Percentiles rank a stretch among this genome's conserved stretches.
These are phyloP conservation scores for Ogataea thermomethanolica DNA, from an alignment of 805 yeast genomes.

Conservation along the genomic window DNA sequence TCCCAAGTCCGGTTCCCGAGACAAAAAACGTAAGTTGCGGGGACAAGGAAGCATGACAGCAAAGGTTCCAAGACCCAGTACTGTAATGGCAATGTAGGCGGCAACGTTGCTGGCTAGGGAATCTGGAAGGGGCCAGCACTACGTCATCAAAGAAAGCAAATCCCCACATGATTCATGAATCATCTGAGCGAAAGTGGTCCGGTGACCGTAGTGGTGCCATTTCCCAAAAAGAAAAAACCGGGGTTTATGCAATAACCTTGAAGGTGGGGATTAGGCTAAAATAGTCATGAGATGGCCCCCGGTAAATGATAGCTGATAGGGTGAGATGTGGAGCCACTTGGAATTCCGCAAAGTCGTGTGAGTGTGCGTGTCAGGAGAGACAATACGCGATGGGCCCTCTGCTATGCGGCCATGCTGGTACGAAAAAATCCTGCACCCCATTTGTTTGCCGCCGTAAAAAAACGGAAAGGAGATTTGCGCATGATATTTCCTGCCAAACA, in stretches of 20 bases:
- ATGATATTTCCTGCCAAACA: neutral
- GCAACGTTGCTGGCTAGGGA: too few relatives aligned
- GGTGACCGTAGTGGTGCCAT: constrained; percentile 2
- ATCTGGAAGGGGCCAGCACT: too few relatives aligned
- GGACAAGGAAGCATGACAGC: neutral
- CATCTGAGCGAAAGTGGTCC: constrained; percentile 2
- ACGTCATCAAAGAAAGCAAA: neutral
- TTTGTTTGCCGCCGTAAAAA: constrained; percentile 5
- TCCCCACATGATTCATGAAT: constrained; percentile 8
- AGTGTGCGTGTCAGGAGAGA: neutral
- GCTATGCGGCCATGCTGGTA: neutral
- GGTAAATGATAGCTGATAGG: too few relatives aligned
- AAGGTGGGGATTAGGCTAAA: constrained; percentile 1
- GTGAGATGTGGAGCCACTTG: too few relatives aligned
- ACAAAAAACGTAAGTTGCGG: constrained; percentile 24
- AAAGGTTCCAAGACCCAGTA: too few relatives aligned
- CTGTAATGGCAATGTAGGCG: too few relatives aligned
- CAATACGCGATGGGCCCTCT: constrained; percentile 8
- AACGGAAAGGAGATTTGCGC: constrained; percentile 1
- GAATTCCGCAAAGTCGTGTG: too few relatives aligned
- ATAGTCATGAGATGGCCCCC: neutral
- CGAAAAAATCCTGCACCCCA: constrained; percentile 5
- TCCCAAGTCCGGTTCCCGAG: neutral
- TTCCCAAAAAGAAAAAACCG: neutral
- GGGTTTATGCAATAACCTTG: constrained; percentile 4